Percentiles rank a stretch among this genome's conserved stretches.
phyloP scores from a whole-genome alignment of 164 flowering plant species.

The Liquidambar formosana region DNA sequence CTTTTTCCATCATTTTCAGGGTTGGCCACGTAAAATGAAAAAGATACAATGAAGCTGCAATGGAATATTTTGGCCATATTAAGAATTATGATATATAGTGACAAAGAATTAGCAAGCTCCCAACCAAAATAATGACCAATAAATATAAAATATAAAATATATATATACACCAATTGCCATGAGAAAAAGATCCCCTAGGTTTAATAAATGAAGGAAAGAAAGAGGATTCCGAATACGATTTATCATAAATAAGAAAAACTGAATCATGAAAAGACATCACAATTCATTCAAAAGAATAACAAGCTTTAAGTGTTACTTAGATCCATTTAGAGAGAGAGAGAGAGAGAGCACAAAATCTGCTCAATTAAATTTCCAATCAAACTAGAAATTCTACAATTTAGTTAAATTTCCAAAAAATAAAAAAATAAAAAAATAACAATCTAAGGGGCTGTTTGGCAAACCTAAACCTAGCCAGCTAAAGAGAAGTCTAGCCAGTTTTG shows the following conservation, averaged over 20 bases:
- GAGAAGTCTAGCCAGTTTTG: no score
- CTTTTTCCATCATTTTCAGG: constrained; percentile 48
- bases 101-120: neutral
- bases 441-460: no score
- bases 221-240: neutral
- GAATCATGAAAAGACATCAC: neutral
- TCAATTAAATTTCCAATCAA: neutral
- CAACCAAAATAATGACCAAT: neutral
- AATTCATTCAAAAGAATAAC: neutral
- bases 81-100: neutral
- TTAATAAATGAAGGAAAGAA: neutral
- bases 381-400: neutral
- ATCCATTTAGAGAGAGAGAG: no score
- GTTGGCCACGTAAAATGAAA: constrained; percentile 40
- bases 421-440: no score
- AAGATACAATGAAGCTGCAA: constrained; percentile 56
- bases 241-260: neutral
- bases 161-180: neutral
- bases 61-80: neutral
- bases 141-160: neutral
- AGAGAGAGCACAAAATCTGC: neutral
- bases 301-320: no score
- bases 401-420: no score
- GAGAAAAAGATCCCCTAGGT: neutral
- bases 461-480: no score